Evolutionary conservation across 2,329 filamentous ascomycete genomes (phyloP).

Genomic region (Penicillium olsonii): DNA sequence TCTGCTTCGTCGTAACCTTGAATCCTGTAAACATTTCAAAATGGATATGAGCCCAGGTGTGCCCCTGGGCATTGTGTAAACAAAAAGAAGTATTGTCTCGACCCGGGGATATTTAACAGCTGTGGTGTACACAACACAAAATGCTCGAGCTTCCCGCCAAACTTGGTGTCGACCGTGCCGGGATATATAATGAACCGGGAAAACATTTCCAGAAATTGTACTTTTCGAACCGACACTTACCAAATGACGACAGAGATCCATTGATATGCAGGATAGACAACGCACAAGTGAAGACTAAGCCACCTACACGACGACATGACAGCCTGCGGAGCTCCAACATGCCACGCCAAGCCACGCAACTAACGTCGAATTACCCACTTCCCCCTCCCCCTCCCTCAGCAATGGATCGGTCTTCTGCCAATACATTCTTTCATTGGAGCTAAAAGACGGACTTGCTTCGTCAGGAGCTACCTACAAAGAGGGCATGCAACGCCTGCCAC

Average conservation of each 20-base stretch:
- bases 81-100: no score
- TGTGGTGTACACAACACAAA: no score
- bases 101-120: no score
- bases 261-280: not conserved
- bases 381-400: slow-evolving; percentile 10
- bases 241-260: not conserved
- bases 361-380: slow-evolving; percentile 14
- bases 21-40: not conserved
- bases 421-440: slow-evolving; percentile 3
- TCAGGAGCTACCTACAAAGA: not conserved
- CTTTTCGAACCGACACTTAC: not conserved
- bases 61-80: no score
- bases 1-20: not conserved
- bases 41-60: no score
- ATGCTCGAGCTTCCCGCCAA: no score
- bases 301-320: not conserved
- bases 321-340: not conserved
- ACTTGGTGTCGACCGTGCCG: no score
- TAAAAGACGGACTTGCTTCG: not conserved
- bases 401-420: not conserved
- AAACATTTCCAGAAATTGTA: not conserved
- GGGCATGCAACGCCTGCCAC: slow-evolving; percentile 1
- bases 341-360: slow-evolving; percentile 19
- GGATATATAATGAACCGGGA: not conserved
- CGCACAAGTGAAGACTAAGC: not conserved